Base-by-base conservation (phyloP, 495 filamentous ascomycete genomes). In the Hypoxylon intermedium region DNA sequence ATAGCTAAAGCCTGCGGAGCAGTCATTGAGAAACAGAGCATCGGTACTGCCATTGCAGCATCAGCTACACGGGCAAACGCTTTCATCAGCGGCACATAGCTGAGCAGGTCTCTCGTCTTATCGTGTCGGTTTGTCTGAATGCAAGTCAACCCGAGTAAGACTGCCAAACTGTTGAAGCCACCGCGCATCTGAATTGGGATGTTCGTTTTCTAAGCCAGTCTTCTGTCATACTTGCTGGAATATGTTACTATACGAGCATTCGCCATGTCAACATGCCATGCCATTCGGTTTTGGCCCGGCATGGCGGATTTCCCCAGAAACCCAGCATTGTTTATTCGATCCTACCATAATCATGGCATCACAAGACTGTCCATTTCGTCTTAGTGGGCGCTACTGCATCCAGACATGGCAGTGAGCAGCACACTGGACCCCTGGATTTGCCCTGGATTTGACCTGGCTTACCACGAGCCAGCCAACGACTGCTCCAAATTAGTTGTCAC, bases 291-390 rank as follows among this genome's bases (percentile, higher is more conserved):
- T 45, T 65, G 62, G 51, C 34, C 55, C 62, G 56, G 50, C 34
- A 65, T 65, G 34, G 51, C 62, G 56, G 62, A 65, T 65, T 65
- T 59, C 62, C 62, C 62, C 62, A 65, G 62, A 65, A 45, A 65
- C 38, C 56, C 56, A 60, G 58, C 61, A 60, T 42, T 51, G 20
- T 46, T 65, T 45, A 19, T 53, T 58, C 49, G 60, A 34, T 47
- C 38, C 46, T 46, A 40, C 56, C 62, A 65, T 58, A 58, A 64
- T 50, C 43, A 31, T 49, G 21, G 60, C 51, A 44, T 65, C 62
- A 65, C 56, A 65, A 60, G 62, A 65, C 62, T 31, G 44, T 55
- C 58, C 11, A 38, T 62, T 51, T 38, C 37, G 52, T 65, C 51
- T 42, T 56, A 65, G 46, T 56, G 51, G 46, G 41, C 56, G 42